phyloP scores from a whole-genome alignment of 2,329 filamentous ascomycete genomes.

The Sporothrix sp. region DNA sequence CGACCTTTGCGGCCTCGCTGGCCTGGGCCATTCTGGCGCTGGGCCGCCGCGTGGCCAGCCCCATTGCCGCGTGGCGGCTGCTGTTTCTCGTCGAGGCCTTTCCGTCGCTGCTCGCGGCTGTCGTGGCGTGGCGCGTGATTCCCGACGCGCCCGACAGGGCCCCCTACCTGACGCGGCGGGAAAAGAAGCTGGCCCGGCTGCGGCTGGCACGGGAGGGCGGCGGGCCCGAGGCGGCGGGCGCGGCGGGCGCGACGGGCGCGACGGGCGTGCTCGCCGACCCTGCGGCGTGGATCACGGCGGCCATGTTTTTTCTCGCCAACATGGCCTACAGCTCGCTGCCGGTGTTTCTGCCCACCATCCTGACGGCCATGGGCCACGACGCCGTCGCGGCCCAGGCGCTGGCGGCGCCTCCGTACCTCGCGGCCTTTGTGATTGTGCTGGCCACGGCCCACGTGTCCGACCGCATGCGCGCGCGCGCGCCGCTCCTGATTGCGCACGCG shows the following conservation, averaged over 20 bases:
- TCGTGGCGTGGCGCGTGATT: slow-evolving; percentile 63
- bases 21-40: slow-evolving; percentile 69
- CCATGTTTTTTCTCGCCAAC: slow-evolving; percentile 82
- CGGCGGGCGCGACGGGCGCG: no score
- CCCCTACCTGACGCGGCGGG: slow-evolving; percentile 49
- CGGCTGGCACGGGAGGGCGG: slow-evolving; percentile 47
- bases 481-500: slow-evolving; percentile 60
- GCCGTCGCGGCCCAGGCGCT: slow-evolving; percentile 62
- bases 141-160: slow-evolving; percentile 66
- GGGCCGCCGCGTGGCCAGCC: slow-evolving; percentile 33
- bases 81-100: slow-evolving; percentile 80
- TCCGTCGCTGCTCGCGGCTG: slow-evolving; percentile 65
- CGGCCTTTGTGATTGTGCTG: slow-evolving; percentile 63
- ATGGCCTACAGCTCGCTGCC: slow-evolving; percentile 82
- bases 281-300: slow-evolving; percentile 62
- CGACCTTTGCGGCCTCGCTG: slow-evolving; percentile 68
- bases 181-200: slow-evolving; percentile 60
- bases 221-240: slow-evolving; percentile 14
- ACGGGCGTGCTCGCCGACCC: slow-evolving; percentile 51
- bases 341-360: slow-evolving; percentile 76
- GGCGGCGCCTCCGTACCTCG: slow-evolving; percentile 69
- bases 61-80: slow-evolving; percentile 75
- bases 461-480: slow-evolving; percentile 48
- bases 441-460: slow-evolving; percentile 66
- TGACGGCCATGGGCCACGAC: slow-evolving; percentile 65